Base-by-base conservation (phyloP, 345 rosid genomes). In the Gossypium sturtianum region DNA sequence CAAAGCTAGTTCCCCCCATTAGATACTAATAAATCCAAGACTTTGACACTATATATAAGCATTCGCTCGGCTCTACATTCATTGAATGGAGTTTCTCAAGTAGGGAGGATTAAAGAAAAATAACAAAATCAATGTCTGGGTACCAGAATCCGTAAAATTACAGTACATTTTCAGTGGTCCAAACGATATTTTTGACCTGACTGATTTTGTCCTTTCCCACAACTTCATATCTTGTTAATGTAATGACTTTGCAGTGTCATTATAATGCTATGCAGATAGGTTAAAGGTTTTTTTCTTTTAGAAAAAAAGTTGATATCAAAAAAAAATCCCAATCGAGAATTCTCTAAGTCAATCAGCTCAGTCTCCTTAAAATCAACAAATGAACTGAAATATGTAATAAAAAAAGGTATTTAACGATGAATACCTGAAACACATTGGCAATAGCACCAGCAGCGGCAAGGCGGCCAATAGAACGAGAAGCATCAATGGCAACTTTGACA, bases 371-470 rank as follows among this genome's bases (percentile, higher is more conserved):
- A 7, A 17, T 38, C 12, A 62, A 6, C 1, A 11, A 63, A 63
- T 34, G 41, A 38, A 53, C 12, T 70, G 56, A 34, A 5, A 34
- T 34, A 34, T 5, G 41, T 34, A 34, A 34, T 34, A 53, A 27
- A 17, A 75, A 47, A 8, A 7, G 19, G 56, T 17, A 23, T 47
- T 45, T 22, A 4, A 6, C 7, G 38, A 29, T 52, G 16, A 51
- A 45, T 49, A 94, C 98, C 98, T 77, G 88, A 54, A 95, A 95
- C 0, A 95, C 79, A 81, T 84, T 91, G 82, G 85, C 84, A n/a
- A 95, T 81, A 17, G 96, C 91, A 12, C 85, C 84, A 27, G 97
- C 98, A 1, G 90, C 98, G 16, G 91, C 82, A 25, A 89, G 96
- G 20, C 89, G 91, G 0, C 99, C 94, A 17, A 9, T 1, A 1